phyloP scores from a whole-genome alignment of 2,329 filamentous ascomycete species.

The Lasiodiplodia gonubiensis region DNA sequence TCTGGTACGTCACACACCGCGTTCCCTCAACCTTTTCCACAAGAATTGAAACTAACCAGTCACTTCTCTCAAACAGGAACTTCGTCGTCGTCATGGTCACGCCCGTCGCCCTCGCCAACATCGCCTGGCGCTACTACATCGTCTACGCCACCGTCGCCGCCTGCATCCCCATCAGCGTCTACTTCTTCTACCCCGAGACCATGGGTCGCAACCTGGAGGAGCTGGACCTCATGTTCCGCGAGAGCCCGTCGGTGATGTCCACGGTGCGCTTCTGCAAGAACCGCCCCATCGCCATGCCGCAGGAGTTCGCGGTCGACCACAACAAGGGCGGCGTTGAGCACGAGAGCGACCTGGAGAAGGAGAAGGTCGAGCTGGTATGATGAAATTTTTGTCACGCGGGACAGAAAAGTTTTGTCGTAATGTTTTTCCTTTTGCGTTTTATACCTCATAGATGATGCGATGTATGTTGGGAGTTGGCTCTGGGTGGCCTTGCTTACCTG shows the following conservation, averaged over 20 bases:
- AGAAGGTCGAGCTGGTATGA: constrained; percentile 9
- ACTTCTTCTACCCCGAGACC: constrained; percentile 56
- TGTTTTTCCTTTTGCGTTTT: neutral
- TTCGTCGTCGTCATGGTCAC: constrained; percentile 55
- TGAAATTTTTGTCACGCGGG: neutral
- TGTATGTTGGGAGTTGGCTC: neutral
- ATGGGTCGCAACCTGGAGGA: constrained; percentile 58
- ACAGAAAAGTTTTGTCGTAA: neutral
- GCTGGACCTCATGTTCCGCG: constrained; percentile 50
- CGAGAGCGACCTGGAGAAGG: constrained; percentile 11
- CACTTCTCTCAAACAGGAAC: constrained; percentile 39
- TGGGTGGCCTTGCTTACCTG: neutral
- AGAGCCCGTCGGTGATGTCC: constrained; percentile 40
- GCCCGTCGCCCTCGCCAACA: constrained; percentile 55
- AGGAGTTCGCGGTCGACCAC: constrained; percentile 19
- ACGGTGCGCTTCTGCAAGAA: constrained; percentile 34
- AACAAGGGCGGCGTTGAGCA: constrained; percentile 22
- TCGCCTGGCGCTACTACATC: constrained; percentile 60
- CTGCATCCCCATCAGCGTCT: constrained; percentile 54
- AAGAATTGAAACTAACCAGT: constrained; percentile 37
- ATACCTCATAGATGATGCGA: neutral
- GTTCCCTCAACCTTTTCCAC: neutral
- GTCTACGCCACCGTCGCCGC: constrained; percentile 56
- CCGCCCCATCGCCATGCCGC: constrained; percentile 18
- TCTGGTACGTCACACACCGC: constrained; percentile 46